Base-by-base conservation (phyloP, 495 filamentous ascomycete species). In the Lasiosphaeriaceae sp. region DNA sequence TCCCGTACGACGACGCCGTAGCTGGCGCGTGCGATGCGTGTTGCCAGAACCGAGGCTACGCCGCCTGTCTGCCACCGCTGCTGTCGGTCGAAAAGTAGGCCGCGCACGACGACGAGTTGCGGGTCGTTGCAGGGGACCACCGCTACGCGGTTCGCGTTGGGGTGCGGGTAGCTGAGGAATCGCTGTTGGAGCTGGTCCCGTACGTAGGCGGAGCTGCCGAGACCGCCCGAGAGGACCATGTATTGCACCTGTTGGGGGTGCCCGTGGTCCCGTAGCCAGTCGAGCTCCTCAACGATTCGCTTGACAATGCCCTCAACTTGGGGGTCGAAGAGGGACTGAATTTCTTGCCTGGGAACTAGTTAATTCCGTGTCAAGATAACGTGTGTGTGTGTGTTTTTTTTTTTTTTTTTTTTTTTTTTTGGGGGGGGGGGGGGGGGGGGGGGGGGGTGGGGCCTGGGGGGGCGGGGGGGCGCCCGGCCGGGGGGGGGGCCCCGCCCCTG, bases 181-280 rank as follows among this genome's bases (percentile, higher is more conserved):
- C 66, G 65, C 8, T 76, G 61, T 22, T 76, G 55, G 9, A 83
- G 69, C 8, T 72, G 60, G 39, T 77, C 65, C 35, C 73, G 65
- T 3, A 88, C 76, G 57, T 88, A 87, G n/a, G 77, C 69, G 0
- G 83, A 86, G 61, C 83, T 86, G 12, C 85, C 84, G 4, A 87
- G 78, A 2, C 85, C 85, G 4, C 85, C 85, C 0, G 83, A 86
- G 7, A 88, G 71, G 4, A 88, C 74, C 29, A 87, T 70, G 54
- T 85, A 79, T 31, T 63, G 69, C 34, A 87, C 80, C 50, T 76
- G 67, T 43, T 77, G 69, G 2, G 66, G 51, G 0, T 78, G 74
- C 20, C 74, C 68, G 20, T 74, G 80, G 8, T 62, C 58, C 20
- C 75, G 65, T 47, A 86, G 73, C 57, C 74, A 74, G 23, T 75